Evolutionary conservation across 1,284 basidiomycete genomes (phyloP).

Genomic region (Flammula alnicola): DNA sequence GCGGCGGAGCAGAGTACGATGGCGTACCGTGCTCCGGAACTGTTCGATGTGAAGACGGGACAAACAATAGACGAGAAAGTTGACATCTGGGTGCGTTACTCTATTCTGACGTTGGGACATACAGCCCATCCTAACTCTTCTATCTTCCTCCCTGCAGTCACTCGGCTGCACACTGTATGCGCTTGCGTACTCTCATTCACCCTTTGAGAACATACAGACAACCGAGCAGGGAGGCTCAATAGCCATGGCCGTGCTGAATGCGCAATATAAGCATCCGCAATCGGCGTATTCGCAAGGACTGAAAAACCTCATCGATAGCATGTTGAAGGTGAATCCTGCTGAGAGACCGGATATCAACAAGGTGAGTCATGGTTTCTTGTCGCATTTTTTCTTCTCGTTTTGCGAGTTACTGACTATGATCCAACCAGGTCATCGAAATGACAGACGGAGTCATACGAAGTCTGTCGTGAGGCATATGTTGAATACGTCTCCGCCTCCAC

Average conservation of each 20-base stretch:
- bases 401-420: neutral
- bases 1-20: conserved; percentile 96
- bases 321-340: conserved; percentile 81
- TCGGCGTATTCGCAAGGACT: conserved; percentile 84
- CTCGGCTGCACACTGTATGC: conserved; percentile 92
- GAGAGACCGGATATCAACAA: conserved; percentile 85
- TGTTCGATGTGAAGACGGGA: conserved; percentile 95
- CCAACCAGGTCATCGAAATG: conserved; percentile 70
- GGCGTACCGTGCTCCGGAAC: conserved; percentile 94
- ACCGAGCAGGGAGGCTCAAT: conserved; percentile 90
- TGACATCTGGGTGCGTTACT: conserved; percentile 85
- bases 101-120: too few species aligned
- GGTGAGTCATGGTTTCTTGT: conserved; percentile 58
- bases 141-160: conserved; percentile 54
- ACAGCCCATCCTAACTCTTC: conserved; percentile 8
- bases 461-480: conserved; percentile 10
- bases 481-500: too few species aligned
- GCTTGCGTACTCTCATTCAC: conserved; percentile 90
- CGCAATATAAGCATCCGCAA: conserved; percentile 85
- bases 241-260: conserved; percentile 93
- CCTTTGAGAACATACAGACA: conserved; percentile 88
- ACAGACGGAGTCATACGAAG: conserved; percentile 57
- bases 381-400: neutral
- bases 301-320: conserved; percentile 79
- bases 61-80: conserved; percentile 89